Evolutionary conservation across 2,329 filamentous ascomycete species (phyloP).

Genomic region (Aaosphaeria arxii): DNA sequence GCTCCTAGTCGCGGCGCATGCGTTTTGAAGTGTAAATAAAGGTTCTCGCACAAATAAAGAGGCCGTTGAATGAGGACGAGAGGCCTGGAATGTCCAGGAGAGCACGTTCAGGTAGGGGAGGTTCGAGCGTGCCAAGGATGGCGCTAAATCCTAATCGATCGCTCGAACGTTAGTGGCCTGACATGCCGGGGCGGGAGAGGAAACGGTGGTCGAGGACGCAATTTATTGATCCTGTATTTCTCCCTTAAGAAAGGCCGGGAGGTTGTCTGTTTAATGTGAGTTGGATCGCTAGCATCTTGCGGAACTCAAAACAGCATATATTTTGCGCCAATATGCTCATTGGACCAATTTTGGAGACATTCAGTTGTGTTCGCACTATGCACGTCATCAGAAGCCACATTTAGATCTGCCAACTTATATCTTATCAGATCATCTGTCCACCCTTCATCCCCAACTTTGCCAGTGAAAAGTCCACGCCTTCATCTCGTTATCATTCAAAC

Average conservation of each 20-base stretch:
- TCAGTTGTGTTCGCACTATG: background rate
- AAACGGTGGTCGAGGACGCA: no score
- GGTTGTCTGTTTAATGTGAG: no score
- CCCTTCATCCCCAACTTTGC: no score
- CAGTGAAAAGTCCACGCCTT: background rate
- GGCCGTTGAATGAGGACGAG: slow-evolving; percentile 9
- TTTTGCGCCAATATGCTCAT: no score
- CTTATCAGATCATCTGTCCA: slow-evolving; percentile 5
- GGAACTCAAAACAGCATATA: no score
- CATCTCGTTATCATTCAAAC: no score
- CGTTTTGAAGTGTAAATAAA: slow-evolving; percentile 1
- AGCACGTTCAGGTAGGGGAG: slow-evolving; percentile 14
- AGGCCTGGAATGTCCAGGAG: slow-evolving; percentile 15
- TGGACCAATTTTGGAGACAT: no score
- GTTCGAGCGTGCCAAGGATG: slow-evolving; percentile 6
- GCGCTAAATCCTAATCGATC: slow-evolving; percentile 11
- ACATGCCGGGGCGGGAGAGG: no score
- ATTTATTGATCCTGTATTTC: no score
- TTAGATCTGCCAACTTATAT: background rate
- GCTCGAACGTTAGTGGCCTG: no score
- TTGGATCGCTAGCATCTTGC: no score
- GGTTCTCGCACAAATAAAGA: slow-evolving; percentile 3
- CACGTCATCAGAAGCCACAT: slow-evolving; percentile 12
- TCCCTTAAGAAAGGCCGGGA: no score
- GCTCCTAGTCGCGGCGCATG: slow-evolving; percentile 22